Evolutionary conservation across 208 protist genomes (phyloP).

Genomic region (Angomonas desouzai): DNA sequence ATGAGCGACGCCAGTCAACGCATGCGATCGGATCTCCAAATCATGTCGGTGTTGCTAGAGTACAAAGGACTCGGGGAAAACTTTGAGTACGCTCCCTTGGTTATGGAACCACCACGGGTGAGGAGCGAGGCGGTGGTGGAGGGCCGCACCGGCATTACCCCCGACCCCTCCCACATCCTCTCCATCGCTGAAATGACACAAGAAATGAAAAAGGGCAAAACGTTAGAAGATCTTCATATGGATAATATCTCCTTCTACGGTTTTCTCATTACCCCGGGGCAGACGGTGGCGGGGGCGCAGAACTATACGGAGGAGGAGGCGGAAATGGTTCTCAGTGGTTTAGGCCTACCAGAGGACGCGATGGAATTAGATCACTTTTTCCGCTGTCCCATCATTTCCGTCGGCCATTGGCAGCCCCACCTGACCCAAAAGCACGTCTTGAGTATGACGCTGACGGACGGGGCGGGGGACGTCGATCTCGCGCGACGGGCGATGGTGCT

Average conservation of each 20-base stretch:
- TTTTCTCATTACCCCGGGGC: conserved; percentile 27
- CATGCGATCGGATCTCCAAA: conserved; percentile 21
- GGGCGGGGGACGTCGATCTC: conserved; percentile 43
- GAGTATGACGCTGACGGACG: conserved; percentile 37
- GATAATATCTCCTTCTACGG: conserved; percentile 43
- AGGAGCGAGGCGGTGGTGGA: conserved; percentile 9
- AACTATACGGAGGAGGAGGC: conserved; percentile 20
- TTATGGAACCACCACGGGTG: conserved; percentile 14
- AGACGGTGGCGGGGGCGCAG: conserved; percentile 28
- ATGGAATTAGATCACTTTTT: conserved; percentile 15
- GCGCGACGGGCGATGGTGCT: conserved; percentile 37
- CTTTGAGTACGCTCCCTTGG: conserved; percentile 73
- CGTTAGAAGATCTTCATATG: conserved; percentile 26
- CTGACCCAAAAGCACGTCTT: conserved; percentile 8
- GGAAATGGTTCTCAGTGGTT: conserved; percentile 16
- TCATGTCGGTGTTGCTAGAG: conserved; percentile 28
- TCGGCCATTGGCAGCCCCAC: conserved; percentile 57
- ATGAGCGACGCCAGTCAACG: conserved; percentile 18
- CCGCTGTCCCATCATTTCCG: conserved; percentile 21
- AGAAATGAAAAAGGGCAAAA: neutral
- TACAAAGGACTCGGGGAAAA: conserved; percentile 53
- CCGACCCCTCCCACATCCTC: neutral
- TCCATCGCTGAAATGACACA: neutral
- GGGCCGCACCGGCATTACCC: neutral
- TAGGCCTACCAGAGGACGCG: conserved; percentile 19